Percentiles rank a stretch among this genome's conserved stretches.
phyloP scores from a whole-genome alignment of 768 basidiomycete species.

The Sarcomyxa edulis region DNA sequence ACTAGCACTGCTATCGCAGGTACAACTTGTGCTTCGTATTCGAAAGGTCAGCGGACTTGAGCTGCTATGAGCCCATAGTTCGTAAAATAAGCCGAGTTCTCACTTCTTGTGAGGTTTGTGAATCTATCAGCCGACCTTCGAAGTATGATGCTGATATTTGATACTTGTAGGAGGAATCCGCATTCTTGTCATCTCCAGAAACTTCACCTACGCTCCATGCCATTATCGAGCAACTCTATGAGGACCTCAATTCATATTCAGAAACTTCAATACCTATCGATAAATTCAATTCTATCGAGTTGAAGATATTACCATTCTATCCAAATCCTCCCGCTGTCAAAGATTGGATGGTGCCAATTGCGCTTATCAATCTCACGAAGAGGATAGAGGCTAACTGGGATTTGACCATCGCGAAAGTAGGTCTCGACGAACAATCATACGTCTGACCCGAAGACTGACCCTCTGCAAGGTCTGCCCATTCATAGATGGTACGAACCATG shows the following conservation, averaged over 20 bases:
- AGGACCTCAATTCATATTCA: constrained; percentile 95
- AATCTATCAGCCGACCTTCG: background rate
- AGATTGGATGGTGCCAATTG: constrained; percentile 95
- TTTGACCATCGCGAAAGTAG: constrained; percentile 83
- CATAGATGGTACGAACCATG: constrained; percentile 90
- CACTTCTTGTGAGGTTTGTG: constrained; percentile 78
- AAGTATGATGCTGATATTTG: background rate
- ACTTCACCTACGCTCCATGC: constrained; percentile 67
- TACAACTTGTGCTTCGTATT: constrained; percentile 98
- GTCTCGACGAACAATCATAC: too few relatives aligned
- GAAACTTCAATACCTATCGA: constrained; percentile 93
- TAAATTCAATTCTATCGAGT: constrained; percentile 88
- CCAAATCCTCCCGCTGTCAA: constrained; percentile 87
- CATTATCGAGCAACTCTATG: constrained; percentile 93
- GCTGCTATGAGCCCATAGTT: constrained; percentile 94
- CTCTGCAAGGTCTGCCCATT: constrained; percentile 57
- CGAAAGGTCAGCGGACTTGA: constrained; percentile 83
- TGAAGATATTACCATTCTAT: constrained; percentile 96
- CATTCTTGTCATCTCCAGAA: constrained; percentile 72
- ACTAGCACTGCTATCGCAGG: too few relatives aligned
- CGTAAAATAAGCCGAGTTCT: constrained; percentile 92
- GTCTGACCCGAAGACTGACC: background rate
- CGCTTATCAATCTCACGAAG: constrained; percentile 77
- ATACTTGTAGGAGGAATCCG: constrained; percentile 69
- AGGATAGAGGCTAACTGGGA: constrained; percentile 94